Conservation (phyloP, 495 filamentous ascomycete species). For the Lophium mytilinum region DNA sequence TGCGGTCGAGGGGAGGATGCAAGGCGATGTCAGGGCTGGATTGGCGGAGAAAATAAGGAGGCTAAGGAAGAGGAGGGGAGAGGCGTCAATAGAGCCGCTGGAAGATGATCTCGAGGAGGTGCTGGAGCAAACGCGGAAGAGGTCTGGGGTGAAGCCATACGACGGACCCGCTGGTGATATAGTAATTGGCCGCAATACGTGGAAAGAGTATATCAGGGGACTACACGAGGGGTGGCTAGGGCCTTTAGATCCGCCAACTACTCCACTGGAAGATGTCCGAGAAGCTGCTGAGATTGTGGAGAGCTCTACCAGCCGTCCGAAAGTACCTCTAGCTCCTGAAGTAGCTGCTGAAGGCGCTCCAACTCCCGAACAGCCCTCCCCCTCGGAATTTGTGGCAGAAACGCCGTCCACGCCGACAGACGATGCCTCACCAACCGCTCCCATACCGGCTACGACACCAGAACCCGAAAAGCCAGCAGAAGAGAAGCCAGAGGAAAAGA, state of each 20-base stretch:
- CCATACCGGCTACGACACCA: slow-evolving; percentile 18
- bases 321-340: background rate
- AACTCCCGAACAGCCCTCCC: background rate
- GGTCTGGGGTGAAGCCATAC: slow-evolving; percentile 57
- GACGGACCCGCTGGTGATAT: slow-evolving; percentile 72
- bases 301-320: background rate
- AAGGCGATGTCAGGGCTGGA: slow-evolving; percentile 78
- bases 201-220: slow-evolving; percentile 95
- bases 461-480: slow-evolving; percentile 39
- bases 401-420: slow-evolving; percentile 15
- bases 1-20: slow-evolving; percentile 79
- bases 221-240: slow-evolving; percentile 96
- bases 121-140: slow-evolving; percentile 25
- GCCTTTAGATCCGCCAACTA: slow-evolving; percentile 51
- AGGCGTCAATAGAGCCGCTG: slow-evolving; percentile 41
- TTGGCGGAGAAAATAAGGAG: slow-evolving; percentile 76
- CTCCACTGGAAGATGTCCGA: slow-evolving; percentile 15
- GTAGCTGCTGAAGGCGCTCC: background rate
- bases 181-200: slow-evolving; percentile 83
- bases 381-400: background rate
- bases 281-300: background rate
- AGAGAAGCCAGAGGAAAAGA: slow-evolving; percentile 35
- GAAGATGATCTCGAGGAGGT: slow-evolving; percentile 37
- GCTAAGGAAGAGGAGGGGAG: slow-evolving; percentile 48
- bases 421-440: slow-evolving; percentile 29